Evolutionary conservation across 2,329 filamentous ascomycete species (phyloP), one percentile per base, ranked within the genome.

Genomic region (Biscogniauxia sp.): DNA sequence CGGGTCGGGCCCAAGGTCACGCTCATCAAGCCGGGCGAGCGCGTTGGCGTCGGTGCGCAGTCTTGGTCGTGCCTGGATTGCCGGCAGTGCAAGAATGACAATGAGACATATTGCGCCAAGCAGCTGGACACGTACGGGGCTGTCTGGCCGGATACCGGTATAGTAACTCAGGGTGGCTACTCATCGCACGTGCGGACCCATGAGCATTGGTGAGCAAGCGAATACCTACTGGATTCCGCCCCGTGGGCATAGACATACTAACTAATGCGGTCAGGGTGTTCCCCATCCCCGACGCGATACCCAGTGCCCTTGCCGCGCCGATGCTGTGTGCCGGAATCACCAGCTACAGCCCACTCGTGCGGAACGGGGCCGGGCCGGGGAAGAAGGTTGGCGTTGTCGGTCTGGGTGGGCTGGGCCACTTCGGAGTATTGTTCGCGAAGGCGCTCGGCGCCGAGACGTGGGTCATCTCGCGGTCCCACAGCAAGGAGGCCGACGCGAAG

Each of bases 291-390:
- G 90, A 93, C 32, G 85, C 81, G 56, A 82, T 96, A 53, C 69
- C 80, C 9, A 84, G 81, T 66, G 75, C 78, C 58, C 76, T 88
- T 55, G 90, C 88, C 1, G 92, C 91, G 1, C 90, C 90, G 9
- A 92, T 93, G 89, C 83, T 95, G 67, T 96, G 92, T 76, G 92
- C 91, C 50, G 92, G 92, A 64, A 82, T 96, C 66, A 96, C 92
- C 3, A 87, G 87, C 61, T 96, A 88, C 79, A 89, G 85, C 62
- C 92, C 92, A 1, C 82, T 96, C 15, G 88, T 91, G 65, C 84
- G 91, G 54, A 88, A 93, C 70, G 90, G 90, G 20, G 83, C 84
- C 61, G 90, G 90, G 0, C 89, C 89, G 0, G 91, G 92, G 64
- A 92, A 91, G 80, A 92, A 91, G 78, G 86, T 93, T 20, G 90